Evolutionary conservation across 1,284 basidiomycete species (phyloP).

Genomic region (Apiotrichum brassicae): DNA sequence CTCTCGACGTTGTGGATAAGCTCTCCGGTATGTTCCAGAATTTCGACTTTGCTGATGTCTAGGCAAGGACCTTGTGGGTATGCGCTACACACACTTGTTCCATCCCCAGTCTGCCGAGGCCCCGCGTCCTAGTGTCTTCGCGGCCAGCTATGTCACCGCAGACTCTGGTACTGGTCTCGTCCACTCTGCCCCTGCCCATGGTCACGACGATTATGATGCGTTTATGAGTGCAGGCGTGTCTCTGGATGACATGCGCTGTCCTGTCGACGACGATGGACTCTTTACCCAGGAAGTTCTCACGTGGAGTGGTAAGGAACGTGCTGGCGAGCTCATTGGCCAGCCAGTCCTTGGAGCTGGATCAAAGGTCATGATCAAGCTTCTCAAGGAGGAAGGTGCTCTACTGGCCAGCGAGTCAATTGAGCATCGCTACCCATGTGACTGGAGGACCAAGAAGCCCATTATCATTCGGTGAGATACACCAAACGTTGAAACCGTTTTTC

Average conservation of each 20-base stretch:
- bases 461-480: conserved; percentile 60
- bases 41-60: no score
- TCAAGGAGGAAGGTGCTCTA: conserved; percentile 57
- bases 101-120: conserved; percentile 50
- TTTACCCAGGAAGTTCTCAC: conserved; percentile 58
- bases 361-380: conserved; percentile 58
- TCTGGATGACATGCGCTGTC: conserved; percentile 54
- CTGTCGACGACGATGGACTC: conserved; percentile 74
- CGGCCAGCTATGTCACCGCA: conserved; percentile 66
- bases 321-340: conserved; percentile 54
- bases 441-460: conserved; percentile 89
- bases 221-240: conserved; percentile 50
- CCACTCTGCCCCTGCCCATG: conserved; percentile 92
- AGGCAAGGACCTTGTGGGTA: conserved; percentile 62
- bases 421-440: conserved; percentile 95
- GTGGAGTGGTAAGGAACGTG: conserved; percentile 50
- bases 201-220: conserved; percentile 80
- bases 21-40: conserved; percentile 68
- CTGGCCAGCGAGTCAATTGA: conserved; percentile 65
- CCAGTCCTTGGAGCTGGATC: conserved; percentile 68
- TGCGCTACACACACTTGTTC: conserved; percentile 67
- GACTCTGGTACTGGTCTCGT: conserved; percentile 94
- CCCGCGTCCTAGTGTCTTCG: conserved; percentile 49
- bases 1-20: conserved; percentile 50
- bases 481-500: not conserved